Evolutionary conservation across 78 protist species (phyloP).

Genomic region (Polysphondylium violaceum): DNA sequence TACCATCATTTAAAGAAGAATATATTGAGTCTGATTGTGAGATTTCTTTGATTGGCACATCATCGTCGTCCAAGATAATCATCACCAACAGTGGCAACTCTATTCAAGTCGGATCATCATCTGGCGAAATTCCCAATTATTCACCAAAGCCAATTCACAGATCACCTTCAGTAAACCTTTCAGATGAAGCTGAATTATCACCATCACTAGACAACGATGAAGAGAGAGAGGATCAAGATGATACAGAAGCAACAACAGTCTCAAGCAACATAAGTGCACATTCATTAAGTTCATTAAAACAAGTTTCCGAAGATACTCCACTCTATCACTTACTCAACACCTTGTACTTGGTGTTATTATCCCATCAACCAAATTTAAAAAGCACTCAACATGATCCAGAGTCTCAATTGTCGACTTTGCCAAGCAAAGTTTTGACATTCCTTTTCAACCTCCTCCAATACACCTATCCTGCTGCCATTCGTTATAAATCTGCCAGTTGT

Average conservation of each 20-base stretch:
- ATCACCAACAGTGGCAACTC: not conserved
- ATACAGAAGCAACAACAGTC: not conserved
- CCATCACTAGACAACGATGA: not conserved
- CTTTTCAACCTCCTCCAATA: conserved; percentile 29
- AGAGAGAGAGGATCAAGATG: not conserved
- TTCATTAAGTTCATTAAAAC: conserved; percentile 17
- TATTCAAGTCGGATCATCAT: not conserved
- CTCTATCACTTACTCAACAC: conserved; percentile 44
- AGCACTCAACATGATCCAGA: not conserved
- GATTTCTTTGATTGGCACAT: not conserved
- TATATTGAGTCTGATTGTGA: conserved; percentile 45
- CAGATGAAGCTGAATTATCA: not conserved
- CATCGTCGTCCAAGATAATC: not conserved
- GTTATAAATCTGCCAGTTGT: conserved; percentile 57
- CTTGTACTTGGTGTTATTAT: conserved; percentile 27
- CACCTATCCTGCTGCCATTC: conserved; percentile 14
- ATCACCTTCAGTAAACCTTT: too few relatives aligned
- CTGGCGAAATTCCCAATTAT: too few relatives aligned
- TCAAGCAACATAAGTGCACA: too few relatives aligned
- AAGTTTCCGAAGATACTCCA: conserved; percentile 60
- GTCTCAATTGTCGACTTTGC: conserved; percentile 32
- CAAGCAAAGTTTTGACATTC: conserved; percentile 51
- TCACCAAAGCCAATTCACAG: too few relatives aligned
- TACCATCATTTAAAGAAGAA: conserved; percentile 68
- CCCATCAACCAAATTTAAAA: not conserved